Percentiles rank a stretch among this genome's conserved stretches.
These are phyloP conservation scores for Amanita pallidorosea DNA, from an alignment of 768 basidiomycete genomes.

Conservation along the genomic window DNA sequence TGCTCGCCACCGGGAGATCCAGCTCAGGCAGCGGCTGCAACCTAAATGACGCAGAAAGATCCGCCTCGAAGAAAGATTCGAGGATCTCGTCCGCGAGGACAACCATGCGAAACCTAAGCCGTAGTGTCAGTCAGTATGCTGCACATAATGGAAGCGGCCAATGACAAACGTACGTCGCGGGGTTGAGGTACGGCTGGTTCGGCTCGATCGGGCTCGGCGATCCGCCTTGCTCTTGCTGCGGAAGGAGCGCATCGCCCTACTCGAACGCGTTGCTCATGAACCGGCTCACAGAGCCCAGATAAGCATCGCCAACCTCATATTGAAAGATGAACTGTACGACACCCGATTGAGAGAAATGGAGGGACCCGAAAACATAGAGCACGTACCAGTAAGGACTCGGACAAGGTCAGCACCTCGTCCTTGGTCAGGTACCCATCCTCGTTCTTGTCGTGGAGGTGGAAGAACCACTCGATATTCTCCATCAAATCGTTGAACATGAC, in stretches of 20 bases:
- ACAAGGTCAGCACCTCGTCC: constrained; percentile 91
- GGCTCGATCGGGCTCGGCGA: constrained; percentile 41
- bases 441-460: constrained; percentile 91
- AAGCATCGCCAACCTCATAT: constrained; percentile 92
- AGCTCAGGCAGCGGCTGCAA: constrained; percentile 61
- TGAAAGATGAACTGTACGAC: constrained; percentile 86
- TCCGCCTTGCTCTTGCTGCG: constrained; percentile 32
- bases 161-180: constrained; percentile 53
- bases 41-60: constrained; percentile 81
- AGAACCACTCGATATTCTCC: constrained; percentile 99
- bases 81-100: constrained; percentile 93
- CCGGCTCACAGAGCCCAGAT: constrained; percentile 89
- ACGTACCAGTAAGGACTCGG: constrained; percentile 84
- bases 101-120: constrained; percentile 99
- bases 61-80: constrained; percentile 93
- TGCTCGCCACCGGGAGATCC: constrained; percentile 48
- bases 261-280: constrained; percentile 99
- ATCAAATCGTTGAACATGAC: constrained; percentile 96
- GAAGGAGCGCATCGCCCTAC: constrained; percentile 89
- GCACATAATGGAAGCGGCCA: not conserved
- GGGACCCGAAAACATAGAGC: not conserved
- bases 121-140: no score
- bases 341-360: not conserved
- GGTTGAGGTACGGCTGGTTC: constrained; percentile 88
- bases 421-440: constrained; percentile 93